Base-by-base conservation (phyloP, 352 stramenopile species). In the Blastocystis sp. region DNA sequence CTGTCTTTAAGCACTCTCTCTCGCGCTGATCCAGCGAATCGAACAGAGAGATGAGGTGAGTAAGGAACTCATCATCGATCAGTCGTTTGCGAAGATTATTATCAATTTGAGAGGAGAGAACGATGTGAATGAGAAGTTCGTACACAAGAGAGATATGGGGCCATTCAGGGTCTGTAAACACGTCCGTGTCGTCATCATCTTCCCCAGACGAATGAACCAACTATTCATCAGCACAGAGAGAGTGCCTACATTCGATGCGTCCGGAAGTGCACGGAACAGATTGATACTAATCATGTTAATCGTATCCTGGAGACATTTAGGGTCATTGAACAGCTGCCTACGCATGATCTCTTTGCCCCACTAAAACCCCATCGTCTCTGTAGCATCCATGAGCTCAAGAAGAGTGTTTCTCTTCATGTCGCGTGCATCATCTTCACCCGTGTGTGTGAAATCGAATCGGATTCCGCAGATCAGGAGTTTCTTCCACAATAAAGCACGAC, bases 361-460 rank as follows among this genome's bases (percentile, higher is more conserved):
- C 63, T 79, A 91, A 95, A 90, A 97, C 94, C 13, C 95, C 95
- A 64, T 92, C 92, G 97, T 98, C 91, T 99, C 98, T 26, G 99
- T 96, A 90, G 98, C 98, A 92, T 99, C 97, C 37, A 98, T 96
- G 5, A 99, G 93, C 91, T 99, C 97, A 50, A 99, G 92, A 20
- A 99, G 92, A 53, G 97, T 99, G 90, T 98, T 96, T 43, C 97
- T 94, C 92, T 99, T 99, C 87, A 98, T 93, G 90, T 99, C 97
- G 37, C 73, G 59, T 54, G 69, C 43, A 39, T 90, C 84, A 15
- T 87, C 63, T 50, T 88, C 89, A 7, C 64, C 47, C 8, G 39
- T 45, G 59, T 90, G 70, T 20, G 69, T 47, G 11, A 79, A 82
- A 34, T 90, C 66, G 56, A 76, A 90, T 45, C 89, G 89, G 59